Conservation (phyloP, 139 green algal species). For the Chlamydomonas schloesseri region DNA sequence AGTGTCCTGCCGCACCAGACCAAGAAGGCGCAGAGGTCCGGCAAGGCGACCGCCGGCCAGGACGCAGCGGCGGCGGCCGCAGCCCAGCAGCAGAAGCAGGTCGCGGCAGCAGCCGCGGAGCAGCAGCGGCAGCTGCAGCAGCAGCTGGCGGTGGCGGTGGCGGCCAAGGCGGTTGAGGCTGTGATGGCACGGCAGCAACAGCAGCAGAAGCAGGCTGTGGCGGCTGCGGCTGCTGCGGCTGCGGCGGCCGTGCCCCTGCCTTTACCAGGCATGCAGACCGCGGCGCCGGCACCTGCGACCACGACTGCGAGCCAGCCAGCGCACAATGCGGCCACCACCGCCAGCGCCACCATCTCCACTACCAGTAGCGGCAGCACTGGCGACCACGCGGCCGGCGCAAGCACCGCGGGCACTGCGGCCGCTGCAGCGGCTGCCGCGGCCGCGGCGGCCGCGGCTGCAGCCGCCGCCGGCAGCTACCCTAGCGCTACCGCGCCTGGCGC, state of each 20-base stretch:
- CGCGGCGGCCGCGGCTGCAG: too few relatives aligned
- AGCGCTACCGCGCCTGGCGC: background rate
- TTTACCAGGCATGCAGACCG: background rate
- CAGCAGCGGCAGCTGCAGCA: background rate
- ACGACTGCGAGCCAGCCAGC: background rate
- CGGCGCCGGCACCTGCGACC: background rate
- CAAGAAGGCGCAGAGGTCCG: slow-evolving; percentile 18
- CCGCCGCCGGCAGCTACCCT: background rate
- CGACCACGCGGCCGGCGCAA: background rate
- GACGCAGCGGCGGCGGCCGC: background rate
- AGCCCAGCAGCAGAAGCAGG: background rate
- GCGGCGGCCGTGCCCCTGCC: background rate
- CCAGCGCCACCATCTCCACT: background rate
- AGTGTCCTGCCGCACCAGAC: slow-evolving; percentile 41
- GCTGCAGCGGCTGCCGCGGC: background rate
- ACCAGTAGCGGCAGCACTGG: background rate
- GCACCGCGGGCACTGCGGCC: background rate
- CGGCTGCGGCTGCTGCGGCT: background rate
- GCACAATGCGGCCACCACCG: background rate
- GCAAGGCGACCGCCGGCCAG: background rate
- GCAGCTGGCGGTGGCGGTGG: background rate
- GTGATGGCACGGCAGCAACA: background rate
- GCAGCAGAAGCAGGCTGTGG: background rate
- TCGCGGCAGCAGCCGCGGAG: background rate
- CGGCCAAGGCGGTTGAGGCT: background rate